Conservation (phyloP, 768 basidiomycete genomes). For the Kwoniella botswanensis region DNA sequence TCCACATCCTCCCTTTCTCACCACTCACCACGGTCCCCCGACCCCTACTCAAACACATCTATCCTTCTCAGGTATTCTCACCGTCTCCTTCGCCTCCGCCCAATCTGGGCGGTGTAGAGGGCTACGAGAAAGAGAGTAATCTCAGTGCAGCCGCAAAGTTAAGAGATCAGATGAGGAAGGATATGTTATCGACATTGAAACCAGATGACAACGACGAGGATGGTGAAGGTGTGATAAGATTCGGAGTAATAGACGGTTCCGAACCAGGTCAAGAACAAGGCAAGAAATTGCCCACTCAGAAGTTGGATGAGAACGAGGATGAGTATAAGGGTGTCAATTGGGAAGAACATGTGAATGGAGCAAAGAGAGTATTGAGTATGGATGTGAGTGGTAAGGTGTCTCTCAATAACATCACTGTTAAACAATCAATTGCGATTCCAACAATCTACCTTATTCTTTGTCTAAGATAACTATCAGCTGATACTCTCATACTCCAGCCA, state of each 20-base stretch:
- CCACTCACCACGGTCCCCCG: slow-evolving; percentile 47
- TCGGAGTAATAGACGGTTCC: slow-evolving; percentile 7
- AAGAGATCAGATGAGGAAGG: slow-evolving; percentile 50
- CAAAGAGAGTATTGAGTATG: slow-evolving; percentile 53
- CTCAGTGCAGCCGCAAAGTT: slow-evolving; percentile 51
- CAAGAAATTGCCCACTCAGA: background rate
- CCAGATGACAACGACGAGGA: slow-evolving; percentile 24
- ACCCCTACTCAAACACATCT: slow-evolving; percentile 46
- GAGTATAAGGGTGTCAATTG: slow-evolving; percentile 41
- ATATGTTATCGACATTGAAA: slow-evolving; percentile 44
- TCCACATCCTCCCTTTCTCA: slow-evolving; percentile 49
- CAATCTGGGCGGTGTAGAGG: background rate
- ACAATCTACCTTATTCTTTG: too few relatives aligned
- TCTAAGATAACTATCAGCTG: background rate
- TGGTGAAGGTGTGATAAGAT: slow-evolving; percentile 25
- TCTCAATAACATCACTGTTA: background rate
- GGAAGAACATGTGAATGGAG: slow-evolving; percentile 42
- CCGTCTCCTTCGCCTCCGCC: slow-evolving; percentile 31
- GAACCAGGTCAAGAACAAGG: slow-evolving; percentile 9
- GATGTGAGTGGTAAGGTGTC: slow-evolving; percentile 43
- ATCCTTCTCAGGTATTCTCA: slow-evolving; percentile 44
- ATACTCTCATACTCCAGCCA: slow-evolving; percentile 30
- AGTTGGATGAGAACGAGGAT: slow-evolving; percentile 2
- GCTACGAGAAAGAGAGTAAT: slow-evolving; percentile 28
- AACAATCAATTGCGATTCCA: too few relatives aligned